A percentile compares a stretch with the other conserved stretches of the same genome.
phyloP scores from a whole-genome alignment of 306 rosid species.

The Fagus sylvatica region DNA sequence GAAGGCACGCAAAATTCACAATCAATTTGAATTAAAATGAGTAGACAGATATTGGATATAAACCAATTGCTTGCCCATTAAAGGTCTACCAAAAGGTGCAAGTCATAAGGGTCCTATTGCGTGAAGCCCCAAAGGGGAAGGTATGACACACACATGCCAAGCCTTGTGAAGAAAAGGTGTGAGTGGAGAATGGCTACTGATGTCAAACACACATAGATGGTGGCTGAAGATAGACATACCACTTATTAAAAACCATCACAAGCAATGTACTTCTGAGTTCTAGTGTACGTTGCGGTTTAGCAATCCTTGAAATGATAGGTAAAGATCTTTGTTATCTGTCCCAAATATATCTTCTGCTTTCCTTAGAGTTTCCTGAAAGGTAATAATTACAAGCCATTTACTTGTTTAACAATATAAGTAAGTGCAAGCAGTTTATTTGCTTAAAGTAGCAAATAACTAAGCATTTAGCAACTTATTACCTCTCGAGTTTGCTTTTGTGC shows the following conservation, averaged over 20 bases:
- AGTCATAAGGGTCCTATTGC: background rate
- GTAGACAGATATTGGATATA: background rate
- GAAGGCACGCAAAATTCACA: background rate
- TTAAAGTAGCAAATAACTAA: constrained; percentile 11
- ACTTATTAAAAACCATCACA: constrained; percentile 26
- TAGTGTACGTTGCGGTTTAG: constrained; percentile 77
- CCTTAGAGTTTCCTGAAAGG: constrained; percentile 80
- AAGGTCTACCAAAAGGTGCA: background rate
- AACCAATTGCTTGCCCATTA: background rate
- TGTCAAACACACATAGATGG: constrained; percentile 12
- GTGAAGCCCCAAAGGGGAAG: background rate
- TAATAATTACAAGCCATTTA: constrained; percentile 25
- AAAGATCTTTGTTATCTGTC: constrained; percentile 91
- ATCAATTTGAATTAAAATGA: background rate
- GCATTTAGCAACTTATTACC: constrained; percentile 46
- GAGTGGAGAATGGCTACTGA: background rate
- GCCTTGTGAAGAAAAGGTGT: background rate
- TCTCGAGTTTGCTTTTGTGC: constrained; percentile 97
- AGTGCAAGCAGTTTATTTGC: background rate
- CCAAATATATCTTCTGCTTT: constrained; percentile 99
- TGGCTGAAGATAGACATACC: constrained; percentile 36
- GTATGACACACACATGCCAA: background rate
- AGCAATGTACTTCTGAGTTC: constrained; percentile 33
- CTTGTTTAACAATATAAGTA: constrained; percentile 10
- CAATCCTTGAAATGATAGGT: constrained; percentile 86